Evolutionary conservation across 306 rosid species (phyloP), one percentile per base, ranked within the genome.

Genomic region (Gastrolobium villosum): DNA sequence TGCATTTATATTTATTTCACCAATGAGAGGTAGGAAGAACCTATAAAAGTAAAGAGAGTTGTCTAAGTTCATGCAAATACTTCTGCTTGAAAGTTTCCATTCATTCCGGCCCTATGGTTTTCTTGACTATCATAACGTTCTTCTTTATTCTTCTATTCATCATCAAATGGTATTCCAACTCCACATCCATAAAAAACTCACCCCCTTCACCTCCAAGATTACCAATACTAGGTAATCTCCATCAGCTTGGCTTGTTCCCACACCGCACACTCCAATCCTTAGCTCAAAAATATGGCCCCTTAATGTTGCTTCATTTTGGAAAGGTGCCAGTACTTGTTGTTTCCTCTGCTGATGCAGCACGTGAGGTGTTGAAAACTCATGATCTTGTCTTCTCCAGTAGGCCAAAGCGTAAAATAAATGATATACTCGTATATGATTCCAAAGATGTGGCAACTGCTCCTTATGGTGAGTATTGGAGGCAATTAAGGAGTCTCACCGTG

Each of bases 121-220:
- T 67, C 66, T 81, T 75, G 26, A 15, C 60, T 1, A 2, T 75
- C 50, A 14, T 68, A 40, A 7, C 52, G 8, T 6, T 67, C 9
- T 15, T 34, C 10, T 41, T 75, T 15, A 40, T 75, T 13, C 36
- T 81, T 4, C 2, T 32, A 0, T 32, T 81, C 66, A 31, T 67
- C 54, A 74, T 81, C 36, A 75, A 60, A 75, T 6, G 65, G 10
- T 75, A 59, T 34, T 75, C n/a, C 26, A 81, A 66, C 13, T 53
- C 65, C 7, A 1, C 11, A 28, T 32, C 56, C 35, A 28, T 0
- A 10, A 75, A 14, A 48, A 75, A 67, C 50, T 67, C 54, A 31
- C 85, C 77, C 7, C 81, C 85, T 10, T 75, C 85, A 32, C 79
- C 71, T 34, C 61, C 71, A 62, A 46, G 3, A 7, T 39, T 75